These are phyloP conservation scores for Akebia trifoliata DNA, from an alignment of 164 flowering plant species.

Conservation along the genomic window DNA sequence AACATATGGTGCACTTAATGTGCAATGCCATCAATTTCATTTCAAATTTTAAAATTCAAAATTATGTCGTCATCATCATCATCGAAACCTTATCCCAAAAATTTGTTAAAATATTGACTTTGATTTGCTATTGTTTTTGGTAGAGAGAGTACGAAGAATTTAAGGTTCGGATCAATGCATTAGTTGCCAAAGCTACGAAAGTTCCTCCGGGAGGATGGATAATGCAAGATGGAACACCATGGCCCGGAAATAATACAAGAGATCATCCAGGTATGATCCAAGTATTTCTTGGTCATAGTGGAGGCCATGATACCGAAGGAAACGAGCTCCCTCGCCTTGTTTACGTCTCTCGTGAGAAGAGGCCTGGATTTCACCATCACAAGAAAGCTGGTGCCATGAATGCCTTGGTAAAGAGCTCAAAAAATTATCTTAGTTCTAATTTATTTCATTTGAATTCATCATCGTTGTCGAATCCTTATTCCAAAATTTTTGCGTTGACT, in stretches of 20 bases:
- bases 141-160: conserved; percentile 99
- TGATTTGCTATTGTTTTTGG: conserved; percentile 1
- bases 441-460: no score
- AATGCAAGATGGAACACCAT: conserved; percentile 98
- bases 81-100: no score
- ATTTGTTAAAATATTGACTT: no score
- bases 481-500: no score
- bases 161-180: conserved; percentile 83
- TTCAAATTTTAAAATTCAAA: no score
- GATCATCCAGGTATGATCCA: conserved; percentile 99
- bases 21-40: no score
- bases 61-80: no score
- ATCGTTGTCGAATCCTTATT: no score
- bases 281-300: conserved; percentile 94
- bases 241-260: conserved; percentile 95
- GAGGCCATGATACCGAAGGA: conserved; percentile 89
- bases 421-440: background rate
- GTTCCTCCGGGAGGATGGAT: conserved; percentile 94
- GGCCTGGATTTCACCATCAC: conserved; percentile 95
- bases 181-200: conserved; percentile 79
- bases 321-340: conserved; percentile 93
- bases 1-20: background rate
- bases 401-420: conserved; percentile 57
- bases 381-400: conserved; percentile 99
- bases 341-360: conserved; percentile 96